Conservation (phyloP, 768 basidiomycete genomes). For the Royoungia palumana region DNA sequence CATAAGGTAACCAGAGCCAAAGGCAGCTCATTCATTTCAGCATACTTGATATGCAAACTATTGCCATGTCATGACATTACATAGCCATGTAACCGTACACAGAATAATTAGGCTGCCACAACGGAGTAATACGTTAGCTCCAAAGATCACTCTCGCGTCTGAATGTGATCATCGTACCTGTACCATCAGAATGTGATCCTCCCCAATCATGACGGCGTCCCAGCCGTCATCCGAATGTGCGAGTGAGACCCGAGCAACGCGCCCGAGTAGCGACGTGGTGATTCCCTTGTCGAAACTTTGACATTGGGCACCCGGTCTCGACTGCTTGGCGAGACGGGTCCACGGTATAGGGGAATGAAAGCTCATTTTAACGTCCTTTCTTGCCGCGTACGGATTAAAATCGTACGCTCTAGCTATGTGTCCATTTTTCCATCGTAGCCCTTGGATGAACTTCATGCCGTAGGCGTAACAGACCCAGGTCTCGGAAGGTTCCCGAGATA, state of each 20-base stretch:
- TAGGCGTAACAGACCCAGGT: constrained; percentile 37
- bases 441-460: constrained; percentile 32
- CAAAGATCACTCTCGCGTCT: neutral
- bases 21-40: too few species aligned
- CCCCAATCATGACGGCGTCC: constrained; percentile 35
- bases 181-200: constrained; percentile 34
- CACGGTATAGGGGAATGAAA: constrained; percentile 7
- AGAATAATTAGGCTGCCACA: constrained; percentile 6
- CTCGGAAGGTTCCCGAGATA: constrained; percentile 25
- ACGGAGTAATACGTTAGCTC: neutral
- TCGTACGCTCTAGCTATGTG: constrained; percentile 29
- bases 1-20: too few species aligned
- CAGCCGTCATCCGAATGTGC: constrained; percentile 16
- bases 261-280: constrained; percentile 28
- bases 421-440: constrained; percentile 19
- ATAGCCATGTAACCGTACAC: constrained; percentile 29
- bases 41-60: neutral
- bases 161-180: constrained; percentile 20
- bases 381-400: constrained; percentile 30
- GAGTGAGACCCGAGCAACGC: constrained; percentile 18
- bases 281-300: constrained; percentile 23
- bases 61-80: constrained; percentile 8
- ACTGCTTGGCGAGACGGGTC: constrained; percentile 16
- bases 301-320: constrained; percentile 6
- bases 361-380: constrained; percentile 11